Conservation (phyloP, 768 basidiomycete genomes). For the Amanita fuliginea region DNA sequence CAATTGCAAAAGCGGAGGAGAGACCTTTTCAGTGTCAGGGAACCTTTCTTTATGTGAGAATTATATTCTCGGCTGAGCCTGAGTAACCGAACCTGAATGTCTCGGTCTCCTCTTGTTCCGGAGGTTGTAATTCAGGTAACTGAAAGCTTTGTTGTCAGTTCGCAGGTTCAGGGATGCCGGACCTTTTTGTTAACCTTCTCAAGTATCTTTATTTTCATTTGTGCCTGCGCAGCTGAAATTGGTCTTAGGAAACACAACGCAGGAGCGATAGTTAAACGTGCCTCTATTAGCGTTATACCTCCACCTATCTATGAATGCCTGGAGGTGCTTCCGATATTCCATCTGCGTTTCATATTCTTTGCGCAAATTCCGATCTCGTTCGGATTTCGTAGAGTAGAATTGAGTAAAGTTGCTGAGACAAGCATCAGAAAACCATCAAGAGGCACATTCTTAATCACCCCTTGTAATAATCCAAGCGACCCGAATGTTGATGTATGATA, state of each 20-base stretch:
- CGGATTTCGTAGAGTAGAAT: constrained; percentile 97
- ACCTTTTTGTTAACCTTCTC: constrained; percentile 46
- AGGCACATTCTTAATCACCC: constrained; percentile 37
- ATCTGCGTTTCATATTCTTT: constrained; percentile 97
- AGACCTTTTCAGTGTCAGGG: constrained; percentile 95
- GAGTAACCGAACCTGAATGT: constrained; percentile 59
- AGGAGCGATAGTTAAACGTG: constrained; percentile 15
- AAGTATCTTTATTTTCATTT: constrained; percentile 61
- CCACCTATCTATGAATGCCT: constrained; percentile 98
- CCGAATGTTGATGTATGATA: constrained; percentile 94
- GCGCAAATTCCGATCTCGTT: constrained; percentile 80
- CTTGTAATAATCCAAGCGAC: constrained; percentile 93
- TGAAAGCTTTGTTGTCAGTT: constrained; percentile 18
- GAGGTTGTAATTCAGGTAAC: constrained; percentile 88
- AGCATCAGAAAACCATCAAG: constrained; percentile 5
- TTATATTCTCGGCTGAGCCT: not conserved
- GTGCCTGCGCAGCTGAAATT: constrained; percentile 71
- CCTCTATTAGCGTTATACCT: constrained; percentile 93
- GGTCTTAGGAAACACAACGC: not conserved
- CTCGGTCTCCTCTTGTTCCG: constrained; percentile 87
- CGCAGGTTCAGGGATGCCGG: not conserved
- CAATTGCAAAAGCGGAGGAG: constrained; percentile 89
- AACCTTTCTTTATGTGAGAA: constrained; percentile 37
- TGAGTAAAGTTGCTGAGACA: constrained; percentile 80
- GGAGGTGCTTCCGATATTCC: constrained; percentile 89